phyloP scores from a whole-genome alignment of 805 yeast genomes.

The Torulaspora indica region DNA sequence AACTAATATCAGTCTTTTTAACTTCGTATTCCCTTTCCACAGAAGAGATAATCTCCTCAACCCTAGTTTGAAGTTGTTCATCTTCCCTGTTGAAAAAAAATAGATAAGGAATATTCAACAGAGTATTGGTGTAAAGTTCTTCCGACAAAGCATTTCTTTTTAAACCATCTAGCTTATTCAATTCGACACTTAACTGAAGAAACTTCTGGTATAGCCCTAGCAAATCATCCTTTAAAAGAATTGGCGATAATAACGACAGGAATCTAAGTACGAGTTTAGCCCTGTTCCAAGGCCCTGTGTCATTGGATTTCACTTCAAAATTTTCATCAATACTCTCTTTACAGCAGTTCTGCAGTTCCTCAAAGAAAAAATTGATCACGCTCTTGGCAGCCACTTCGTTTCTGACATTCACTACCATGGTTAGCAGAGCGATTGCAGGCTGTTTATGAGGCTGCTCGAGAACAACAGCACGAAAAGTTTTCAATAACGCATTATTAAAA shows the following conservation, averaged over 20 bases:
- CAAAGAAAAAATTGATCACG: conserved; percentile 64
- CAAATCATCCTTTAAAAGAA: conserved; percentile 49
- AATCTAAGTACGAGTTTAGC: conserved; percentile 69
- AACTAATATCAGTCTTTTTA: conserved; percentile 19
- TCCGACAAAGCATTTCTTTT: conserved; percentile 60
- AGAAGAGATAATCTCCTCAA: conserved; percentile 44
- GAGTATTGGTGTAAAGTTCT: conserved; percentile 56
- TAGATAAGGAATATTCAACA: conserved; percentile 62
- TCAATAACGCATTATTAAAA: conserved; percentile 54
- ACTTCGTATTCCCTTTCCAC: conserved; percentile 37
- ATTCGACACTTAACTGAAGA: conserved; percentile 49
- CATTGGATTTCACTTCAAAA: conserved; percentile 32
- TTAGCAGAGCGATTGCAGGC: conserved; percentile 61
- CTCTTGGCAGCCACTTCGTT: conserved; percentile 63
- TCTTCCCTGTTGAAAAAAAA: conserved; percentile 41
- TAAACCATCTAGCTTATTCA: conserved; percentile 41
- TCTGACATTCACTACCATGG: conserved; percentile 60
- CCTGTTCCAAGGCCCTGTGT: conserved; percentile 61
- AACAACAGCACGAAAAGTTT: conserved; percentile 62
- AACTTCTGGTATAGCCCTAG: conserved; percentile 50
- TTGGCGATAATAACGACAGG: conserved; percentile 59
- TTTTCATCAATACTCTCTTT: conserved; percentile 33
- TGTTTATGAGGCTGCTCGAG: conserved; percentile 90
- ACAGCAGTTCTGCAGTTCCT: conserved; percentile 54
- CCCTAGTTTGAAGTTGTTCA: conserved; percentile 30